Evolutionary conservation across 1,284 basidiomycete species (phyloP).

Genomic region (Anthracocystis setariae): DNA sequence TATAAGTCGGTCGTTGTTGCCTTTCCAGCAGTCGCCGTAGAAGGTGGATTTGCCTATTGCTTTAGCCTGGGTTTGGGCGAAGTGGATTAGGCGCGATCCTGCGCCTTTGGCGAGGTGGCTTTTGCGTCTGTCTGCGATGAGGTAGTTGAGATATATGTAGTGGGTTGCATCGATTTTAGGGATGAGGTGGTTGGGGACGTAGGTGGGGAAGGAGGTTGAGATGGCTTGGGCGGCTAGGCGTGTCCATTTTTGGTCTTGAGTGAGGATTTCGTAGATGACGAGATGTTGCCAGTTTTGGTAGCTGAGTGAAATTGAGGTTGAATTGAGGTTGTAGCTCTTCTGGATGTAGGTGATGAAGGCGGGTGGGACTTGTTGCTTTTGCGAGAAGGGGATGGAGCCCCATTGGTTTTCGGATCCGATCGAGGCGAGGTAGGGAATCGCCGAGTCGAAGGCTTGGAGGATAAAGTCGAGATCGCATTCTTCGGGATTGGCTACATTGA

Average conservation of each 20-base stretch:
- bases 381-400: conserved; percentile 39
- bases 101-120: conserved; percentile 28
- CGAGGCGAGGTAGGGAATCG: conserved; percentile 42
- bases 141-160: conserved; percentile 40
- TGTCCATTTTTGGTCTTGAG: conserved; percentile 11
- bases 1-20: conserved; percentile 34
- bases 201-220: conserved; percentile 13
- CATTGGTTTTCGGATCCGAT: conserved; percentile 51
- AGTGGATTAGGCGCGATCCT: conserved; percentile 14
- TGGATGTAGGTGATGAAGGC: conserved; percentile 12
- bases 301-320: background rate
- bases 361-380: conserved; percentile 4
- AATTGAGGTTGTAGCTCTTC: conserved; percentile 11
- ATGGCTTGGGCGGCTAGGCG: conserved; percentile 25
- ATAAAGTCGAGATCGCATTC: conserved; percentile 44
- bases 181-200: conserved; percentile 11
- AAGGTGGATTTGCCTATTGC: conserved; percentile 10
- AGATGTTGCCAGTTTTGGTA: conserved; percentile 15
- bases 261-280: conserved; percentile 20
- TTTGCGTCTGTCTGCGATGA: conserved; percentile 35
- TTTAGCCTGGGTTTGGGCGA: conserved; percentile 8
- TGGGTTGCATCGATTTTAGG: conserved; percentile 5
- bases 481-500: conserved; percentile 18
- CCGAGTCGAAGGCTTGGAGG: conserved; percentile 45
- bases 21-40: conserved; percentile 47